Conservation (phyloP, 1,284 basidiomycete genomes). For the Termitomyces sp. region DNA sequence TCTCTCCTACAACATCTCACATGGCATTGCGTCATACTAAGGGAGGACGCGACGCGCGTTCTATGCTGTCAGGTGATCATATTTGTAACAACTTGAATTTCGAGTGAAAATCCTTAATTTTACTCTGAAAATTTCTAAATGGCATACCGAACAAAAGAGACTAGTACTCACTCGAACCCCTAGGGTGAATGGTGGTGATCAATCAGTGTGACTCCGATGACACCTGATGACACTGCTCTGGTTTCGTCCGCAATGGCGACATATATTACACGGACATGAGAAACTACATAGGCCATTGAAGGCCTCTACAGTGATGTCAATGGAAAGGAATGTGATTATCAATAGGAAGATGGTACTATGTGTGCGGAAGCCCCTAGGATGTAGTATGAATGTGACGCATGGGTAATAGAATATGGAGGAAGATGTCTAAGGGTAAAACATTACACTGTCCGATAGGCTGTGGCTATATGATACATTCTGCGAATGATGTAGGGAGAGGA, state of each 20-base stretch:
- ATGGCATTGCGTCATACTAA: slow-evolving; percentile 24
- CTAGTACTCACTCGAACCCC: too few species aligned
- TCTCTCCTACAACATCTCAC: slow-evolving; percentile 28
- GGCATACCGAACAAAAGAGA: too few species aligned
- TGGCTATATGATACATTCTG: slow-evolving; percentile 9
- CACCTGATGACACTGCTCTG: too few species aligned
- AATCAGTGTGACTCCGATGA: too few species aligned
- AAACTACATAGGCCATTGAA: not conserved
- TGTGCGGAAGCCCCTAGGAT: not conserved
- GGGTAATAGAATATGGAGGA: not conserved
- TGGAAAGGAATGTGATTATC: not conserved
- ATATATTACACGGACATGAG: not conserved
- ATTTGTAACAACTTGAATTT: too few species aligned
- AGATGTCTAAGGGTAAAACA: not conserved
- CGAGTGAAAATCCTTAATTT: too few species aligned
- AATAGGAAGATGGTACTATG: not conserved
- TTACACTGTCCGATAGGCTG: not conserved
- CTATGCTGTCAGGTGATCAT: not conserved
- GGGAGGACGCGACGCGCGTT: not conserved
- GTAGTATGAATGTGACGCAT: not conserved
- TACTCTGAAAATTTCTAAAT: too few species aligned
- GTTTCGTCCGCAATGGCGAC: not conserved
- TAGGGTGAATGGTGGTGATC: too few species aligned
- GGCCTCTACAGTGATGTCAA: not conserved
- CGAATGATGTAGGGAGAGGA: slow-evolving; percentile 18